A percentile compares a stretch with the other conserved stretches of the same genome.
Evolutionary conservation across 1,284 basidiomycete species (phyloP).

Genomic region (Taiwanofungus camphoratus): DNA sequence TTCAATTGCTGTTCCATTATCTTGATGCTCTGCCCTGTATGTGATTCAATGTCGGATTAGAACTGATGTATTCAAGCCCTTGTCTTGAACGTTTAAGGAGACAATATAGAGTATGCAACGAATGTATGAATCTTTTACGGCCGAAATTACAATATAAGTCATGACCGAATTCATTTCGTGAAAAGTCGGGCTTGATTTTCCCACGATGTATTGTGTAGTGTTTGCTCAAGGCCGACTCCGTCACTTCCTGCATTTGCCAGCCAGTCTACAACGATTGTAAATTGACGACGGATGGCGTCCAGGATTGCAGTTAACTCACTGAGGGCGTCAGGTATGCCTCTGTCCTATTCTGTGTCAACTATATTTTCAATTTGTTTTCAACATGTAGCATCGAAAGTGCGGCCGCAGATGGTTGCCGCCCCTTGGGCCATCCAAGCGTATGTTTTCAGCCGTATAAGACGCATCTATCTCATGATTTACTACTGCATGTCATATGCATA

Average conservation of each 20-base stretch:
- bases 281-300: conserved; percentile 50
- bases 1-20: background rate
- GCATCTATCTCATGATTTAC: conserved; percentile 1
- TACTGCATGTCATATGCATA: background rate
- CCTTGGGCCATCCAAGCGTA: conserved; percentile 53
- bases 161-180: background rate
- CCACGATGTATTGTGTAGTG: conserved; percentile 9
- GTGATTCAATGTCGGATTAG: background rate
- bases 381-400: conserved; percentile 38
- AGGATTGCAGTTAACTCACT: conserved; percentile 65
- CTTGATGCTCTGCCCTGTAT: background rate
- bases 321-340: conserved; percentile 50
- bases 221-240: conserved; percentile 8
- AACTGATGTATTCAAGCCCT: background rate
- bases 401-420: conserved; percentile 52
- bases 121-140: no score
- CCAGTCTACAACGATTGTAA: background rate
- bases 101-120: no score
- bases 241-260: conserved; percentile 10
- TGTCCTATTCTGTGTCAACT: background rate
- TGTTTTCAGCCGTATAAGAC: conserved; percentile 27
- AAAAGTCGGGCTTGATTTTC: conserved; percentile 5
- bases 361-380: background rate
- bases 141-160: background rate
- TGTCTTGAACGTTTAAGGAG: background rate